Percentiles rank a stretch among this genome's conserved stretches.
Conservation (phyloP, 1,284 basidiomycete species). For the Inonotus obliquus region DNA sequence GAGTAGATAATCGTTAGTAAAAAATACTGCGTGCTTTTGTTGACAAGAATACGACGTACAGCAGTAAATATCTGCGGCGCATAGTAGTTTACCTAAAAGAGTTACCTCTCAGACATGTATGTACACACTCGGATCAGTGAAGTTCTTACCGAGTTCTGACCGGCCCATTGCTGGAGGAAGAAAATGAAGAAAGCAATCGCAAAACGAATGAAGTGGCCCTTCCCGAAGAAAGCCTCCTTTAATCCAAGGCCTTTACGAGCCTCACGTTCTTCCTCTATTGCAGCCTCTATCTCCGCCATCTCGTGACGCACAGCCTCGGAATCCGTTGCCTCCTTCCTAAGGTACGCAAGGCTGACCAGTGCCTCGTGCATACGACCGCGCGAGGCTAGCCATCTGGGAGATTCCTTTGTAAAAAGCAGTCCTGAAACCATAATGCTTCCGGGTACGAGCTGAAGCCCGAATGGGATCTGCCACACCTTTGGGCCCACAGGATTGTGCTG, state of each 20-base stretch:
- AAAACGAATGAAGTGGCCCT: constrained; percentile 70
- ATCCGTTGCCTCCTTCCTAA: constrained; percentile 47
- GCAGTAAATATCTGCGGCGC: constrained; percentile 70
- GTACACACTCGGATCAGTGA: background rate
- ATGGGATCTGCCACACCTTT: constrained; percentile 67
- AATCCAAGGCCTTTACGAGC: constrained; percentile 52
- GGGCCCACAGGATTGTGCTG: constrained; percentile 45
- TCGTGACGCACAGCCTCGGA: constrained; percentile 50
- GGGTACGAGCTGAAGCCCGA: constrained; percentile 73
- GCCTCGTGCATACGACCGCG: constrained; percentile 33
- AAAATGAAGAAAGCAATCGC: constrained; percentile 61
- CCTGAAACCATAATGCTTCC: constrained; percentile 74
- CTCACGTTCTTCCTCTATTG: constrained; percentile 57
- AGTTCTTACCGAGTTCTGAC: constrained; percentile 53
- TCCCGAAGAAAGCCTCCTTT: constrained; percentile 67
- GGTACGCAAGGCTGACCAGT: constrained; percentile 41
- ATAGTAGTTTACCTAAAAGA: constrained; percentile 46
- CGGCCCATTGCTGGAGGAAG: constrained; percentile 63
- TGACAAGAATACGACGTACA: constrained; percentile 39
- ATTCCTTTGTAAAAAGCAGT: constrained; percentile 62
- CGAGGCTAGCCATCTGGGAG: constrained; percentile 33
- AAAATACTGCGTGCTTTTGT: constrained; percentile 32
- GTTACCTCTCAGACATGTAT: background rate
- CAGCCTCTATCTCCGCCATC: constrained; percentile 59
- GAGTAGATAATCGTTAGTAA: constrained; percentile 19